Evolutionary conservation across 2,329 filamentous ascomycete species (phyloP).

Genomic region (Colletotrichum sp.): DNA sequence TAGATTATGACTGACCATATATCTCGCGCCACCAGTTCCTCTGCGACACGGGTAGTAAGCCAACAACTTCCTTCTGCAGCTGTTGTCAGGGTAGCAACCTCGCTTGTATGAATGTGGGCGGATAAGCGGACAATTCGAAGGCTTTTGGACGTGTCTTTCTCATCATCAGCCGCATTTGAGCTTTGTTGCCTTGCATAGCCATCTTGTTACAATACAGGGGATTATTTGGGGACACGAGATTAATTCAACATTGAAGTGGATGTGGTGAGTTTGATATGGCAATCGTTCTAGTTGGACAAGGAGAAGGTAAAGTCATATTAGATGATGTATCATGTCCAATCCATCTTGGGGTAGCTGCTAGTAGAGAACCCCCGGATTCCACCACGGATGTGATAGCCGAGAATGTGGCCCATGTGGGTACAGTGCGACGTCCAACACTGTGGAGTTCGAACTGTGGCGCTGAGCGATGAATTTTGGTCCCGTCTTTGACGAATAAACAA

Average conservation of each 20-base stretch:
- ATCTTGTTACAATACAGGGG: background rate
- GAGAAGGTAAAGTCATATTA: background rate
- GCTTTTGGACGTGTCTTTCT: background rate
- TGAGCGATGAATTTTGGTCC: background rate
- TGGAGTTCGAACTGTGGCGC: background rate
- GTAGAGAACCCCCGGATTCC: background rate
- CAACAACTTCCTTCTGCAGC: background rate
- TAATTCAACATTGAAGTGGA: too few species aligned
- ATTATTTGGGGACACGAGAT: too few species aligned
- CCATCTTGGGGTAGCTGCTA: background rate
- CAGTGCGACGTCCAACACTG: background rate
- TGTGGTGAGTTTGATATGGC: too few species aligned
- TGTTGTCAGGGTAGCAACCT: background rate
- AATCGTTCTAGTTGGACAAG: background rate
- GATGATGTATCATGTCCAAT: background rate
- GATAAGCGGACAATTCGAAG: rapidly evolving
- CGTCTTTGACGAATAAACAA: background rate
- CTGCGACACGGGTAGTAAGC: background rate
- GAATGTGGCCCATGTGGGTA: background rate
- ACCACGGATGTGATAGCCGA: background rate
- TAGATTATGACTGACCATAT: background rate
- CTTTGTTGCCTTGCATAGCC: background rate
- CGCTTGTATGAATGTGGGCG: background rate
- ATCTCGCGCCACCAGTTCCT: background rate
- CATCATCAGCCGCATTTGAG: background rate